Evolutionary conservation across 345 rosid genomes (phyloP).

Genomic region (Sisymbrium altissimum): DNA sequence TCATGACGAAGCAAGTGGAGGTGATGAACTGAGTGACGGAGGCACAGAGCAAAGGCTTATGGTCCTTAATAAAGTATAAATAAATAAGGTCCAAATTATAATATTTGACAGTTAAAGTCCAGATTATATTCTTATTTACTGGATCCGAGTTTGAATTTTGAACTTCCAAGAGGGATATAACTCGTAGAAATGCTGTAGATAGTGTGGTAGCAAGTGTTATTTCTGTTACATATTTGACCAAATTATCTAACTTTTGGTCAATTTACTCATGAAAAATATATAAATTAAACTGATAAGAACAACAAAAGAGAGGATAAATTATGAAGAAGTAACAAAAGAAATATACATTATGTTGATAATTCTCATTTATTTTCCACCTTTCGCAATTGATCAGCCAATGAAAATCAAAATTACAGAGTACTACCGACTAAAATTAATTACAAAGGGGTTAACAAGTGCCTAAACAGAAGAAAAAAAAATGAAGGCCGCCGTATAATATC

Average conservation of each 20-base stretch:
- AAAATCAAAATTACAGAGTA: background rate
- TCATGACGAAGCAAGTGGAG: slow-evolving; percentile 9
- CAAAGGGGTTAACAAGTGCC: background rate
- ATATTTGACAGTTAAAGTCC: background rate
- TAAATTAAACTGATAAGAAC: background rate
- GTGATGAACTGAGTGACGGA: slow-evolving; percentile 2
- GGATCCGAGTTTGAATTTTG: slow-evolving; percentile 3
- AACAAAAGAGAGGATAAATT: background rate
- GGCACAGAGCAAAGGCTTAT: background rate
- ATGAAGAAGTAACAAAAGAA: background rate
- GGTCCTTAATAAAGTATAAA: background rate
- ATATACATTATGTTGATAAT: background rate
- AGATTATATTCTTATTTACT: slow-evolving; percentile 7
- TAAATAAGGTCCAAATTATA: background rate
- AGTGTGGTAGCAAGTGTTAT: background rate
- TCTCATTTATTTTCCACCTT: background rate
- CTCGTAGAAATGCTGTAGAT: background rate
- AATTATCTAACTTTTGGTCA: background rate
- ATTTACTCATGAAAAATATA: background rate
- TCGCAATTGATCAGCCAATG: background rate
- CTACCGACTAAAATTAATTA: background rate
- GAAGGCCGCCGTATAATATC: background rate
- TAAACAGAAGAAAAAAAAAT: background rate
- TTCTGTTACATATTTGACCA: background rate
- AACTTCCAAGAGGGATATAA: background rate